Evolutionary conservation across 2,329 filamentous ascomycete genomes (phyloP).

Genomic region (Hymenoscyphus linearis): DNA sequence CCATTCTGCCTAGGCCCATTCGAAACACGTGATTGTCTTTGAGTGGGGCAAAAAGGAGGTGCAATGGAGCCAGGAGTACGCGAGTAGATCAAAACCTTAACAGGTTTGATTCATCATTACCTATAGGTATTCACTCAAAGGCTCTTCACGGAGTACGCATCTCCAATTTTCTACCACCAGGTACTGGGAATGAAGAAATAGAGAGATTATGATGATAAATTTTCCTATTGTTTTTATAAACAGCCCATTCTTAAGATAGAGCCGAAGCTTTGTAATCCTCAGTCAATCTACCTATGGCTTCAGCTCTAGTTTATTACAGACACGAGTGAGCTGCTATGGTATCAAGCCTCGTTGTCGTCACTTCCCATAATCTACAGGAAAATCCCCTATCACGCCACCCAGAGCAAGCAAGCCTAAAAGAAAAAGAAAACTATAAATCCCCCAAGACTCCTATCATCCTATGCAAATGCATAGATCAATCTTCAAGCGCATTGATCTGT

Average conservation of each 20-base stretch:
- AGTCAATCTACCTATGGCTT: conserved; percentile 4
- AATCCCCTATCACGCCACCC: conserved; percentile 7
- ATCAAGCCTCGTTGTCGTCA: conserved; percentile 9
- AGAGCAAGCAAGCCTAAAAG: neutral
- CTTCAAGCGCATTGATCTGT: conserved; percentile 36
- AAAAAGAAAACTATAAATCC: conserved; percentile 7
- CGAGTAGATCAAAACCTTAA: too few relatives aligned
- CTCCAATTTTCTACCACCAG: too few relatives aligned
- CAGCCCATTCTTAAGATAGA: neutral
- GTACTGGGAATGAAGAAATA: too few relatives aligned
- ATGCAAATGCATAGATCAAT: conserved; percentile 15
- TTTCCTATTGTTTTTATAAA: neutral
- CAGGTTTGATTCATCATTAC: too few relatives aligned
- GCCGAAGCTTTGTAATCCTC: neutral
- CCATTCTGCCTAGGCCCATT: neutral
- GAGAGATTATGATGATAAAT: too few relatives aligned
- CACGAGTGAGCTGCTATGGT: conserved; percentile 7
- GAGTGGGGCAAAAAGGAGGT: neutral
- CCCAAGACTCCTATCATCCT: conserved; percentile 9
- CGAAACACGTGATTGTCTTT: neutral
- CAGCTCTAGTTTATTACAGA: conserved; percentile 6
- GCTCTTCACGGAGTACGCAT: too few relatives aligned
- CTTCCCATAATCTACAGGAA: conserved; percentile 8
- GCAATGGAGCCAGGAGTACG: too few relatives aligned
- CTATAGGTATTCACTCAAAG: too few relatives aligned